These are phyloP conservation scores for Fagopyrum tataricum DNA, from an alignment of 148 eudicot species.

Conservation along the genomic window DNA sequence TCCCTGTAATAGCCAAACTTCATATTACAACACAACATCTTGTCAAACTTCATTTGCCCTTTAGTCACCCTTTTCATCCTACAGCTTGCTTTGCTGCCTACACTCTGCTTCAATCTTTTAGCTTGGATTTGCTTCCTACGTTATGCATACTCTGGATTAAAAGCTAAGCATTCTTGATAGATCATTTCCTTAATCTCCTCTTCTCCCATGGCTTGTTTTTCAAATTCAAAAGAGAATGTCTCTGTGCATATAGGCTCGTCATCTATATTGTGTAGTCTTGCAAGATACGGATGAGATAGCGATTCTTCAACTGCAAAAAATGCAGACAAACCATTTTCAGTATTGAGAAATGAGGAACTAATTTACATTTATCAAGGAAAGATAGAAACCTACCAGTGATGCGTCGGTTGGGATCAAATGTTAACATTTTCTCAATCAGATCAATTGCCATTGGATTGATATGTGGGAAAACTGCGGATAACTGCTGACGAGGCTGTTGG, in stretches of 20 bases:
- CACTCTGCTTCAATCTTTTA: neutral
- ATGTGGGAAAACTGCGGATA: slow-evolving; percentile 53
- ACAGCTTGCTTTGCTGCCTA: neutral
- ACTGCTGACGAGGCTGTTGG: slow-evolving; percentile 47
- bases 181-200: slow-evolving; percentile 93
- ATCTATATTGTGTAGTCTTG: slow-evolving; percentile 58
- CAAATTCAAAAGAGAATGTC: slow-evolving; percentile 78
- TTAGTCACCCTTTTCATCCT: neutral
- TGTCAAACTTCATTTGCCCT: neutral
- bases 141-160: slow-evolving; percentile 54
- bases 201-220: slow-evolving; percentile 63
- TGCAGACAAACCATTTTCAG: neutral
- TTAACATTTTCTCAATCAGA: slow-evolving; percentile 79
- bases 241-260: slow-evolving; percentile 73
- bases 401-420: slow-evolving; percentile 73
- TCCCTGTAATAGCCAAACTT: neutral
- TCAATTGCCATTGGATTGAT: slow-evolving; percentile 76
- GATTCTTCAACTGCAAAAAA: slow-evolving; percentile 71
- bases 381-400: slow-evolving; percentile 50
- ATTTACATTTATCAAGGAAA: neutral
- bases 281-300: slow-evolving; percentile 76
- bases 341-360: neutral
- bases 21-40: neutral
- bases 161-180: slow-evolving; percentile 60
- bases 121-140: neutral